Evolutionary conservation across 352 stramenopile genomes (phyloP), one percentile per base, ranked within the genome.

Genomic region (Blastocystis hominis): DNA sequence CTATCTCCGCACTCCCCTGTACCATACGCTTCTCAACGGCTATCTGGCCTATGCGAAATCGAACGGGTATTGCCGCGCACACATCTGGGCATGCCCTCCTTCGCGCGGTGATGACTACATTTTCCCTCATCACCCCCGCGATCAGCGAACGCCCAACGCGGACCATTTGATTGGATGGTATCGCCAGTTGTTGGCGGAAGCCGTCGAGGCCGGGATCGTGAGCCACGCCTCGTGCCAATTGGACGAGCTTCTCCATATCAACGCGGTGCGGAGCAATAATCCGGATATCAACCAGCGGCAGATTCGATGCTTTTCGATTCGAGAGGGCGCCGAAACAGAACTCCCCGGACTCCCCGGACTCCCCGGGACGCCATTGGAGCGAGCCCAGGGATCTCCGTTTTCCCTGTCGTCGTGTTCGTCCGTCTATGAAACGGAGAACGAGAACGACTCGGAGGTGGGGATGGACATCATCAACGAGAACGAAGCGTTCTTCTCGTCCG

Each of bases 51-150:
- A 98, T 90, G 95, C 98, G 63, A 96, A 97, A 77, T 91, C 93
- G 50, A 93, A 96, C 54, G 97, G 97, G 0, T 99, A 98, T 90
- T 93, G 97, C 81, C 98, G 95, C 44, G 96, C 95, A 20, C 97
- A 99, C 90, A 94, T 99, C 89, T 99, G 97, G 97, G 97, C 97
- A 34, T 99, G 97, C 91, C 97, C 97, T 36, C 97, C 97, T 46
- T 90, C 98, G 13, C 98, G 98, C 89, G 96, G 97, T 13, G 97
- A 99, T 89, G 97, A 99, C 90, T 99, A 99, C 89, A 99, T 99
- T 81, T 91, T 99, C 80, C 94, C 94, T 62, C 95, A 93, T 90
- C 94, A 95, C 70, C 93, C 93, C 6, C 92, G 94, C 72, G 94
- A 95, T 84, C 93, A 95, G 86, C 94, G 94, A 75, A 95, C 94